phyloP scores from a whole-genome alignment of 2,329 filamentous ascomycete species.

The Colletotrichum horii region DNA sequence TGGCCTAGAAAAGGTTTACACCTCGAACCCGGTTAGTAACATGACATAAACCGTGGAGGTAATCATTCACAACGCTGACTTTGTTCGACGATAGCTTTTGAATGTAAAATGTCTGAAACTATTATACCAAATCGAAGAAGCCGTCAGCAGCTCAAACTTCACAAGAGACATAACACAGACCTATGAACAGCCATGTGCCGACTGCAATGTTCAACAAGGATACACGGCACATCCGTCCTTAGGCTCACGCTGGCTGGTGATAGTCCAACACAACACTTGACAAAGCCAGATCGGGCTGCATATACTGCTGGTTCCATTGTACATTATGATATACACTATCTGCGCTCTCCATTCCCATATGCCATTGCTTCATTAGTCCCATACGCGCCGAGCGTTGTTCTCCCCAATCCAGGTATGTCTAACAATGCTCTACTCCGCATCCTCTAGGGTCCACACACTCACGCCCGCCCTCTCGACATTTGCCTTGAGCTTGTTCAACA shows the following conservation, averaged over 20 bases:
- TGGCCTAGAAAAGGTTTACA: neutral
- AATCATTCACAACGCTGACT: neutral
- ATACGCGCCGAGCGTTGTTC: neutral
- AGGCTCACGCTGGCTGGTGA: neutral
- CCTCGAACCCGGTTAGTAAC: neutral
- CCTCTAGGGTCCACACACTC: slow-evolving; percentile 55
- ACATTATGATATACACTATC: slow-evolving; percentile 21
- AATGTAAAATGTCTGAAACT: neutral
- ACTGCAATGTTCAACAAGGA: neutral
- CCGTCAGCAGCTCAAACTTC: neutral
- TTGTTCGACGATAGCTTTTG: neutral
- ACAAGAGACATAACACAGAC: neutral
- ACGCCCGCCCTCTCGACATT: slow-evolving; percentile 56
- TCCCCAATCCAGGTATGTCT: neutral
- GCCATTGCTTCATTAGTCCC: slow-evolving; percentile 5
- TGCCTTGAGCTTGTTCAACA: slow-evolving; percentile 55
- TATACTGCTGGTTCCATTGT: slow-evolving; percentile 2
- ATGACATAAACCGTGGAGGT: neutral
- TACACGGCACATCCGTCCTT: neutral
- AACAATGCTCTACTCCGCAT: slow-evolving; percentile 42
- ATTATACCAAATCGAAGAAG: neutral
- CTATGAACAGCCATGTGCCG: neutral
- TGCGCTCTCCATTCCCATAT: slow-evolving; percentile 4
- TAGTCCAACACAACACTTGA: neutral
- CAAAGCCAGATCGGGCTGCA: neutral